phyloP scores from a whole-genome alignment of 129 eudicot species.

The Deinandra increscens region DNA sequence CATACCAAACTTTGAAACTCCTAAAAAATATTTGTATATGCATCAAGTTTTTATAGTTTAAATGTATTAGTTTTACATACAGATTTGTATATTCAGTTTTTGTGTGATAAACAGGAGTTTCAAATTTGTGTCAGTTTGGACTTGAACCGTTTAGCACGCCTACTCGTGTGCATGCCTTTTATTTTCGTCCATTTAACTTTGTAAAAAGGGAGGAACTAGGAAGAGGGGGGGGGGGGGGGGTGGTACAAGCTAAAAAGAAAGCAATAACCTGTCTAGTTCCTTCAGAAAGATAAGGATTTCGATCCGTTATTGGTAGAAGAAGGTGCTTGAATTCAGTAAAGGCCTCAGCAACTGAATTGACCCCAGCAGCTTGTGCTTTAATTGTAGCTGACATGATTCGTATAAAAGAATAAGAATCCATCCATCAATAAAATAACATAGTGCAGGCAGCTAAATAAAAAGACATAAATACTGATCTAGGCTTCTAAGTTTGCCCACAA shows the following conservation, averaged over 20 bases:
- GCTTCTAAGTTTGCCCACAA: not conserved
- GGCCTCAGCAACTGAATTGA: slow-evolving; percentile 53
- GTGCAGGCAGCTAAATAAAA: not conserved
- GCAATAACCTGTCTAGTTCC: slow-evolving; percentile 84
- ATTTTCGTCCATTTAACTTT: not conserved
- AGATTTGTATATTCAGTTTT: not conserved
- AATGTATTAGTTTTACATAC: not conserved
- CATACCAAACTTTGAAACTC: no score
- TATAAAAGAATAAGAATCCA: slow-evolving; percentile 10
- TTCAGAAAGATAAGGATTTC: slow-evolving; percentile 92
- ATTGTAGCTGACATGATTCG: slow-evolving; percentile 49
- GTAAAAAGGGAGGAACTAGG: not conserved
- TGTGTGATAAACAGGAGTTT: not conserved
- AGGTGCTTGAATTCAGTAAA: slow-evolving; percentile 83
- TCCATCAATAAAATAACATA: slow-evolving; percentile 7
- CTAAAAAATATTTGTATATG: no score
- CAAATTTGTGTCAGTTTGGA: not conserved
- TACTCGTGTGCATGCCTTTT: not conserved
- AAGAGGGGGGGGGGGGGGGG: no score
- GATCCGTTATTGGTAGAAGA: slow-evolving; percentile 91
- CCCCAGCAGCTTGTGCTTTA: slow-evolving; percentile 61
- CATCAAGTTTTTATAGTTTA: not conserved
- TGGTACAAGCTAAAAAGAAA: no score
- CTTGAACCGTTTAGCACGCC: not conserved
- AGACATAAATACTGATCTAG: not conserved